Conservation (phyloP, 139 green algal genomes). For the Chlamydomonas eustigma region DNA sequence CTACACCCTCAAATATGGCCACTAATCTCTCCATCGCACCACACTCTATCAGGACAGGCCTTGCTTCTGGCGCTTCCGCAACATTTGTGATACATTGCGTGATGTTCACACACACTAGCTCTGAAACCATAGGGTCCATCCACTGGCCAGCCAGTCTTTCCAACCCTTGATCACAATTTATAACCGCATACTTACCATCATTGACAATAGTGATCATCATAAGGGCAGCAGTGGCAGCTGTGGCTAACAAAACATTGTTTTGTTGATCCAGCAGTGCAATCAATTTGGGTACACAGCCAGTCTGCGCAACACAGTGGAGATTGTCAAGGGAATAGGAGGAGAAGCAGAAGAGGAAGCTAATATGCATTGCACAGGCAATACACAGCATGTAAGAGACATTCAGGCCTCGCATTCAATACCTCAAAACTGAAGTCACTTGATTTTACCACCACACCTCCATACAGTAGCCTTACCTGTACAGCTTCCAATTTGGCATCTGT, state of each 20-base stretch:
- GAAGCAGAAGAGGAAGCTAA: too few species aligned
- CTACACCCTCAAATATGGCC: constrained; percentile 16
- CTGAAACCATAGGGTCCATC: constrained; percentile 16
- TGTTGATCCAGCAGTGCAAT: background rate
- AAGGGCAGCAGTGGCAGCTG: constrained; percentile 36
- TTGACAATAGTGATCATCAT: constrained; percentile 36
- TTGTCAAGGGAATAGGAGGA: too few species aligned
- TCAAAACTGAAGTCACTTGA: too few species aligned
- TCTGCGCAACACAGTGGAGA: too few species aligned
- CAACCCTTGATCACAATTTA: constrained; percentile 20
- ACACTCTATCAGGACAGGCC: constrained; percentile 8
- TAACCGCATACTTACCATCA: constrained; percentile 38
- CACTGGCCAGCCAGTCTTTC: background rate
- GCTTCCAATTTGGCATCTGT: constrained; percentile 29
- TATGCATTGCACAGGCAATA: too few species aligned
- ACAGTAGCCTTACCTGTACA: constrained; percentile 22
- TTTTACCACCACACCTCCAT: too few species aligned
- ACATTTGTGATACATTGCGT: constrained; percentile 24
- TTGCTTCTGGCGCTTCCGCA: constrained; percentile 26
- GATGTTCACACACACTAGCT: constrained; percentile 24
- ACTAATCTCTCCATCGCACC: constrained; percentile 17
- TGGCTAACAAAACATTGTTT: constrained; percentile 13
- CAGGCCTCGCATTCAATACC: too few species aligned
- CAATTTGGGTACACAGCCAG: background rate
- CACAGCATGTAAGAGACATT: too few species aligned